Evolutionary conservation across 768 basidiomycete genomes (phyloP).

Genomic region (Infundibulicybe gibba): DNA sequence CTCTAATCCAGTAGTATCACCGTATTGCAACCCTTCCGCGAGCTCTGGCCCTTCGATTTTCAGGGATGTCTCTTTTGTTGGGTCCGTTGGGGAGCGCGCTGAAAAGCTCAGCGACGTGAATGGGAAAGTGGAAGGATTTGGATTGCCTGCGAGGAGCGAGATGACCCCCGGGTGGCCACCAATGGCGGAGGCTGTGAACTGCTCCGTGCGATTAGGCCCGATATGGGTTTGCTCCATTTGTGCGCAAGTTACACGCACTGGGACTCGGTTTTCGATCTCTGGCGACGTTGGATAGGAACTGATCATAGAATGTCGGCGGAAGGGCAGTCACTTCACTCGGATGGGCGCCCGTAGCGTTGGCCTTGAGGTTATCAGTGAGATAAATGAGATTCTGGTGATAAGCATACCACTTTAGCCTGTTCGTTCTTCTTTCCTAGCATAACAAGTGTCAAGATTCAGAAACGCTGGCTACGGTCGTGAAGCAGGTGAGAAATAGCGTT

Average conservation of each 20-base stretch:
- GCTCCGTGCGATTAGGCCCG: neutral
- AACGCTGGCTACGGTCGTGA: no score
- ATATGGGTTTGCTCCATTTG: no score
- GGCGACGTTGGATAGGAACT: constrained; percentile 18
- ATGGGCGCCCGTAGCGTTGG: neutral
- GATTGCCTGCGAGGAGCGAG: constrained; percentile 75
- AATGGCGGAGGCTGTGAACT: constrained; percentile 59
- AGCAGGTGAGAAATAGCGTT: no score
- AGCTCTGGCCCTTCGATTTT: constrained; percentile 50
- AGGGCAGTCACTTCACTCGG: neutral
- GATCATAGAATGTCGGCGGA: neutral
- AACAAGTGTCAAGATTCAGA: no score
- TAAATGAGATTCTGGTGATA: no score
- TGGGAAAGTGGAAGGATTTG: constrained; percentile 77
- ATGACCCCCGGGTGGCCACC: constrained; percentile 63
- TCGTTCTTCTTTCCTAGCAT: no score
- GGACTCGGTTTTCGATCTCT: constrained; percentile 48
- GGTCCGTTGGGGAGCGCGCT: constrained; percentile 34
- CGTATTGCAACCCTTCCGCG: constrained; percentile 59
- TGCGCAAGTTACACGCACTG: constrained; percentile 29
- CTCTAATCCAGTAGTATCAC: constrained; percentile 54
- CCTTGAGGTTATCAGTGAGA: no score
- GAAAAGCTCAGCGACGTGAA: constrained; percentile 63
- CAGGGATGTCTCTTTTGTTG: constrained; percentile 33
- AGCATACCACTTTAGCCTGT: no score